Evolutionary conservation across 2,329 filamentous ascomycete species (phyloP).

Genomic region (Aureobasidium vineae): DNA sequence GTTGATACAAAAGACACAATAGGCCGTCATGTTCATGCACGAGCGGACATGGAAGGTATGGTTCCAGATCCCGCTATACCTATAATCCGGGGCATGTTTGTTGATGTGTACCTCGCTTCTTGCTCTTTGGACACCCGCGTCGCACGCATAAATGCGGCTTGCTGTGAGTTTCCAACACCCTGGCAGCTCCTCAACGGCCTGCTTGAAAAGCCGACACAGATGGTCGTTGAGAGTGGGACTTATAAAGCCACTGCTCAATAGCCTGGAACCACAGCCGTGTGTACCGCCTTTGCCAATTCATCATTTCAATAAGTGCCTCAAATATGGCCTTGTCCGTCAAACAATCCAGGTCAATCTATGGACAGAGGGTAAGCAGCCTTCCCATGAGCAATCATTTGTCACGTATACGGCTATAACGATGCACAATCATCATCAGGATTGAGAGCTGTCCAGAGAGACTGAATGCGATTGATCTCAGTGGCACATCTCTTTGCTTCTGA

Average conservation of each 20-base stretch:
- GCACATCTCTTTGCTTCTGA: background rate
- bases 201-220: background rate
- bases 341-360: background rate
- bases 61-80: background rate
- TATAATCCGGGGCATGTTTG: conserved; percentile 5
- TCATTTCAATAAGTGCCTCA: background rate
- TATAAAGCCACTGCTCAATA: conserved; percentile 12
- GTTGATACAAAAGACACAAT: conserved; percentile 1
- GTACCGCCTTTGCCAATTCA: background rate
- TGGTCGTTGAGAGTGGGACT: conserved; percentile 18
- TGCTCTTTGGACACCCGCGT: background rate
- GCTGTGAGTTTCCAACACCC: conserved; percentile 4
- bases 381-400: background rate
- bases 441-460: background rate
- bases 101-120: background rate
- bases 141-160: background rate
- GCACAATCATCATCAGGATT: background rate
- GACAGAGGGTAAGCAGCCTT: too few relatives aligned
- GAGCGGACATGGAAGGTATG: background rate
- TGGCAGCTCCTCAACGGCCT: conserved; percentile 12
- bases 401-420: background rate
- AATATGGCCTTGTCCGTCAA: background rate
- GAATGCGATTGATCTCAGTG: background rate
- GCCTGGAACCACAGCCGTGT: background rate
- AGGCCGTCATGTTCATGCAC: conserved; percentile 18